These are phyloP conservation scores for Dictyostelium capitatum DNA, from an alignment of 78 protist species.

Conservation along the genomic window DNA sequence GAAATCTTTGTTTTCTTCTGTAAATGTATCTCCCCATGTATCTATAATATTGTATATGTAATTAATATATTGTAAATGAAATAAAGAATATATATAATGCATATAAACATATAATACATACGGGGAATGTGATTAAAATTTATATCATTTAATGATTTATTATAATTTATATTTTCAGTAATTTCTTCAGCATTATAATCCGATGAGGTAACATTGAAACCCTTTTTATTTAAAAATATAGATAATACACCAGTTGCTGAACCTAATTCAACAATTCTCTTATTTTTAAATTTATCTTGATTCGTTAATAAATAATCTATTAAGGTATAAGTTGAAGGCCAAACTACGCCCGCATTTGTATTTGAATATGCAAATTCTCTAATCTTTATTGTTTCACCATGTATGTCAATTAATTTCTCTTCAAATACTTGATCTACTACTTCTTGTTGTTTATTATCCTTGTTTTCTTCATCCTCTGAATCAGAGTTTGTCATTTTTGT, in stretches of 20 bases:
- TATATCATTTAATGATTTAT: constrained; percentile 25
- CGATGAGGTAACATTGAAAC: constrained; percentile 27
- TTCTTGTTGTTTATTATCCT: not conserved
- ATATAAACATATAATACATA: not conserved
- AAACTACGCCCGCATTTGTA: constrained; percentile 56
- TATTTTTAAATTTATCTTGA: constrained; percentile 24
- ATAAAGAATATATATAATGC: not conserved
- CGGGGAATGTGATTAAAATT: constrained; percentile 58
- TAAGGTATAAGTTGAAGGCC: constrained; percentile 50
- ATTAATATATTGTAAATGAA: not conserved
- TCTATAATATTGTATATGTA: not conserved
- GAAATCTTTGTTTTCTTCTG: constrained; percentile 35
- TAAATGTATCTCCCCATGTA: constrained; percentile 53
- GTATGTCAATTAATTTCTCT: constrained; percentile 18
- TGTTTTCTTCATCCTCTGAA: constrained; percentile 41
- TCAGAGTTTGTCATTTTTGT: constrained; percentile 74
- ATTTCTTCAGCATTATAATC: constrained; percentile 39
- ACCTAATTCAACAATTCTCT: constrained; percentile 53
- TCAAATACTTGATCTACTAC: constrained; percentile 30
- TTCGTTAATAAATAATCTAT: constrained; percentile 26
- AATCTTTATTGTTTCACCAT: constrained; percentile 22
- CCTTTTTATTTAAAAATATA: constrained; percentile 42
- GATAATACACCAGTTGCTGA: constrained; percentile 58
- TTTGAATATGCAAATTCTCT: constrained; percentile 57
- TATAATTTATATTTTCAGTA: constrained; percentile 25